Percentiles rank a stretch among this genome's conserved stretches.
phyloP scores from a whole-genome alignment of 2,329 filamentous ascomycete species.

The Calycina herbarum region DNA sequence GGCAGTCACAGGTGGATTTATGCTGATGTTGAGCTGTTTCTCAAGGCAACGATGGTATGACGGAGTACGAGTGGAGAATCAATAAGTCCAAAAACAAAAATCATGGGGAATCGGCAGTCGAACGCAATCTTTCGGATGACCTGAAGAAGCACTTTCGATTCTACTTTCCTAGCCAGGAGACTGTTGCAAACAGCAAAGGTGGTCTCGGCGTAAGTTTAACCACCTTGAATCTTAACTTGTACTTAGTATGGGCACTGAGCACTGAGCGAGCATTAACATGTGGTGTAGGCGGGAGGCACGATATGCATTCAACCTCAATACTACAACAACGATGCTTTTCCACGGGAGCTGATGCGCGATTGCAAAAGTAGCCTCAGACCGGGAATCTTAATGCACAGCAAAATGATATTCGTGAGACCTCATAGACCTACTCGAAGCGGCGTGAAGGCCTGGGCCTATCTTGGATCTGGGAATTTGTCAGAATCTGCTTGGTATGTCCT shows the following conservation, averaged over 20 bases:
- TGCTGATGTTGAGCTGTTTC: background rate
- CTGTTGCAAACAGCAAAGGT: conserved; percentile 64
- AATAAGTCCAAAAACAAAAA: conserved; percentile 26
- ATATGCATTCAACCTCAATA: conserved; percentile 73
- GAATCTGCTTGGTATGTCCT: conserved; percentile 82
- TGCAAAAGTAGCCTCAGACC: conserved; percentile 70
- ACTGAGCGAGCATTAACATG: conserved; percentile 1
- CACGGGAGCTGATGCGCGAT: conserved; percentile 69
- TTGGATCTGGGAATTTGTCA: conserved; percentile 89
- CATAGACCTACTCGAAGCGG: conserved; percentile 17
- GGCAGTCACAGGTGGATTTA: conserved; percentile 13
- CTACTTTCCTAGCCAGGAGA: conserved; percentile 77
- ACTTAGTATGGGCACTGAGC: background rate
- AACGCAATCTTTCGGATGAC: conserved; percentile 29
- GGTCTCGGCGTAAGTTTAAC: conserved; percentile 52
- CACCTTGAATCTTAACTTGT: background rate
- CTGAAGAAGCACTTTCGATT: conserved; percentile 60
- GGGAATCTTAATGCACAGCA: conserved; percentile 85
- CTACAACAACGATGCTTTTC: conserved; percentile 72
- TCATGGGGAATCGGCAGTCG: conserved; percentile 17
- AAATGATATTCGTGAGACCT: conserved; percentile 60
- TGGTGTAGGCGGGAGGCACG: conserved; percentile 67
- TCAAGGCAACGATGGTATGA: conserved; percentile 47
- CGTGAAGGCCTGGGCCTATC: conserved; percentile 70
- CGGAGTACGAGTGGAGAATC: conserved; percentile 44